Evolutionary conservation across 306 rosid genomes (phyloP).

Genomic region (Ormosia semicastrata): DNA sequence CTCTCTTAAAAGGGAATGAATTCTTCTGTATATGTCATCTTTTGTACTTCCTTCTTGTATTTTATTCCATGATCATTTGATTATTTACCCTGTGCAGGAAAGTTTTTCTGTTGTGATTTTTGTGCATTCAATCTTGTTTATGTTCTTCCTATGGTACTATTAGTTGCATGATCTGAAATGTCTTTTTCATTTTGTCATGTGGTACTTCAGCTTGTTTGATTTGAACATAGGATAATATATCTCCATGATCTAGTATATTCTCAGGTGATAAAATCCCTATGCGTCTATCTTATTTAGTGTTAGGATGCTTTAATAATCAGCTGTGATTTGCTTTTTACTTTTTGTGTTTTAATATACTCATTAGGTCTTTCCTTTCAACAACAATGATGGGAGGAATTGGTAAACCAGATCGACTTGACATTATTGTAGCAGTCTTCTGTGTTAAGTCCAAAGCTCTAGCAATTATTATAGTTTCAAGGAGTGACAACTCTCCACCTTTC

Average conservation of each 20-base stretch:
- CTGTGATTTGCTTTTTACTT: neutral
- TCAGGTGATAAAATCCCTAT: conserved; percentile 2
- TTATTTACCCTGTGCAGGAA: neutral
- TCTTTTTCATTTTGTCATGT: neutral
- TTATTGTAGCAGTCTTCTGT: no score
- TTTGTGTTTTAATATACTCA: neutral
- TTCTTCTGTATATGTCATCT: neutral
- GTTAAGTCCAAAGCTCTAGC: no score
- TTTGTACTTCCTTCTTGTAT: neutral
- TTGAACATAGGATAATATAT: neutral
- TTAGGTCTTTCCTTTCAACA: conserved; percentile 33
- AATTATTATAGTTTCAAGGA: no score
- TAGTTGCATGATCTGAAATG: neutral
- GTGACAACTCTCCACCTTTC: no score
- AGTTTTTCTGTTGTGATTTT: neutral
- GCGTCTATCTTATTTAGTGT: neutral
- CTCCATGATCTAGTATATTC: conserved; percentile 9
- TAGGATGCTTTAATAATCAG: neutral
- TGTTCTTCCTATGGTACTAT: neutral
- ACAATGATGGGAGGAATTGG: conserved; percentile 81
- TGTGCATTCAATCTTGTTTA: neutral
- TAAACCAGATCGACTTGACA: no score
- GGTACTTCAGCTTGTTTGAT: conserved; percentile 11
- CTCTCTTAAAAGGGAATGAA: neutral
- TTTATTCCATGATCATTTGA: neutral